A percentile compares a stretch with the other conserved stretches of the same genome.
phyloP scores from a whole-genome alignment of 208 protist genomes.

The Crithidia sp. region DNA sequence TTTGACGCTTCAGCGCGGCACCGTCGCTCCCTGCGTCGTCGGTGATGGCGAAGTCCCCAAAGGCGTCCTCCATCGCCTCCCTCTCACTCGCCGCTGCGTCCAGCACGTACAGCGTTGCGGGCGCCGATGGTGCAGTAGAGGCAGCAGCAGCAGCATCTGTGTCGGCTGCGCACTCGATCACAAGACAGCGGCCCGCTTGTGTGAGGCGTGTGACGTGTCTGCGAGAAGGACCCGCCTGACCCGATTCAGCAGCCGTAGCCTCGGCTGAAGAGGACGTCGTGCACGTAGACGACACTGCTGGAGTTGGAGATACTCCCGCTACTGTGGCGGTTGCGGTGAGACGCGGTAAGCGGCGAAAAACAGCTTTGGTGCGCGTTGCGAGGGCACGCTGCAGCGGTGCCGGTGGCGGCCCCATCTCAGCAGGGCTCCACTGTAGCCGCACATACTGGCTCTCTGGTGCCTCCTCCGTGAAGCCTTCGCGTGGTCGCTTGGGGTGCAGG shows the following conservation, averaged over 20 bases:
- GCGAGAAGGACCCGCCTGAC: neutral
- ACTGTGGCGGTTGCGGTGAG: neutral
- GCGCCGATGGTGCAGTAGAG: neutral
- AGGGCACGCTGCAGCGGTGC: conserved; percentile 12
- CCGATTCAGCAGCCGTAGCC: neutral
- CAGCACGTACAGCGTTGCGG: conserved; percentile 20
- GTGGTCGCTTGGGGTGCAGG: conserved; percentile 19
- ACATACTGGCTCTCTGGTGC: conserved; percentile 25
- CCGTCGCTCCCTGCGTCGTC: conserved; percentile 2
- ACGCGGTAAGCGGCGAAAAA: conserved; percentile 26
- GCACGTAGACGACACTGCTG: neutral
- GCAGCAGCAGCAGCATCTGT: neutral
- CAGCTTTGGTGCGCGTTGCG: conserved; percentile 15
- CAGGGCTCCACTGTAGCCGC: conserved; percentile 34
- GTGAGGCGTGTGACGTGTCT: conserved; percentile 25
- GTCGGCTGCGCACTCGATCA: conserved; percentile 25
- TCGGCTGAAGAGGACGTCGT: neutral
- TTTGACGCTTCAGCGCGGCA: conserved; percentile 7
- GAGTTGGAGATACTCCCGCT: neutral
- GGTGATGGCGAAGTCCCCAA: conserved; percentile 33
- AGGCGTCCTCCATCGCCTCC: conserved; percentile 24
- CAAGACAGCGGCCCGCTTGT: conserved; percentile 12
- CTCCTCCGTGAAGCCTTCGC: conserved; percentile 23
- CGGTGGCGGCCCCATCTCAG: conserved; percentile 34
- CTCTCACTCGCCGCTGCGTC: conserved; percentile 21